phyloP scores from a whole-genome alignment of 495 filamentous ascomycete genomes.

The Xylaria sp. region DNA sequence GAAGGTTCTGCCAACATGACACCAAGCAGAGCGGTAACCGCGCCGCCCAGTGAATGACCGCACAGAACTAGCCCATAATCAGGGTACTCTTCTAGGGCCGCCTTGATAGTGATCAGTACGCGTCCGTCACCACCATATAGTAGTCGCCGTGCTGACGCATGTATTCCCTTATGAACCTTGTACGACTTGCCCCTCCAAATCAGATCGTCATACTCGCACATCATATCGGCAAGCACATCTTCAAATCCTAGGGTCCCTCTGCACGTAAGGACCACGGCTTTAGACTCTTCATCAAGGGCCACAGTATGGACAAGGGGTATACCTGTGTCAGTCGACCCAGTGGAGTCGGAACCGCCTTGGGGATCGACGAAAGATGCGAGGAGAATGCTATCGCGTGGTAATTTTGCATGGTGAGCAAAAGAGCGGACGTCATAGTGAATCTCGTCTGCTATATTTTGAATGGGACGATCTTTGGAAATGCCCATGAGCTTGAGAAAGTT shows the following conservation, averaged over 20 bases:
- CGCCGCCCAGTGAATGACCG: constrained; percentile 79
- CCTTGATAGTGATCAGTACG: constrained; percentile 71
- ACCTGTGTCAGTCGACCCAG: constrained; percentile 74
- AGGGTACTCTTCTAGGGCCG: constrained; percentile 72
- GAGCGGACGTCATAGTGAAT: constrained; percentile 71
- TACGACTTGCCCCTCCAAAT: constrained; percentile 70
- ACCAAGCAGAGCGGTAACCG: constrained; percentile 74
- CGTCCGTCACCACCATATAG: constrained; percentile 69
- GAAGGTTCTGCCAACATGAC: constrained; percentile 73
- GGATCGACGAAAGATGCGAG: constrained; percentile 79
- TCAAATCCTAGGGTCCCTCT: constrained; percentile 82
- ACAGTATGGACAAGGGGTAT: constrained; percentile 82
- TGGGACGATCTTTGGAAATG: constrained; percentile 59
- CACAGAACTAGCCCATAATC: constrained; percentile 79
- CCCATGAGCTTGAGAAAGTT: constrained; percentile 75
- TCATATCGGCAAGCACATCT: constrained; percentile 81
- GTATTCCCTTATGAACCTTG: constrained; percentile 84
- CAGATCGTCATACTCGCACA: constrained; percentile 80
- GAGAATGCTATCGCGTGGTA: constrained; percentile 72
- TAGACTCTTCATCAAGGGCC: constrained; percentile 77
- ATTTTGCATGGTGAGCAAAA: constrained; percentile 73
- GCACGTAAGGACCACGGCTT: constrained; percentile 77
- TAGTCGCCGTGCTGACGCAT: constrained; percentile 74
- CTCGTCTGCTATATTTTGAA: constrained; percentile 53
- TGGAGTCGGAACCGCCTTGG: constrained; percentile 73